Evolutionary conservation across 2,329 filamentous ascomycete genomes (phyloP).

Genomic region (Phymatotrichopsis omnivora): DNA sequence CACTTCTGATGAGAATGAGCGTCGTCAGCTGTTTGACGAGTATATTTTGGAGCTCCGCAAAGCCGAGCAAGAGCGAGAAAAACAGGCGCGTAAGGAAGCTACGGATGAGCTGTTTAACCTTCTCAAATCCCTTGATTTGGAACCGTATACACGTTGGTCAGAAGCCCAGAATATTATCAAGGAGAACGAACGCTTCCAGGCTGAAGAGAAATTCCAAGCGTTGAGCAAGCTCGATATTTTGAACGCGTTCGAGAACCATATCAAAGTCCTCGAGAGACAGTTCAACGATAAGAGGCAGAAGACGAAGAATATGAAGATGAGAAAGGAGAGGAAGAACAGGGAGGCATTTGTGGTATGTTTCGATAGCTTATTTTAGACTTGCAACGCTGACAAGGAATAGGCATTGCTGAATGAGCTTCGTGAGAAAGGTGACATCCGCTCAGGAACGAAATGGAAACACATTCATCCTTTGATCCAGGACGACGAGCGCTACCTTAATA

Average conservation of each 20-base stretch:
- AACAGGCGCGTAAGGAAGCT: constrained; percentile 61
- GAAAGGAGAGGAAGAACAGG: constrained; percentile 75
- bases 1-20: constrained; percentile 76
- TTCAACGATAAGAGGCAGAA: constrained; percentile 88
- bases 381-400: constrained; percentile 8
- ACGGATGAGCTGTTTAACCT: constrained; percentile 74
- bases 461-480: constrained; percentile 63
- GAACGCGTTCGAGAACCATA: constrained; percentile 87
- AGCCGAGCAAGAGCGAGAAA: constrained; percentile 64
- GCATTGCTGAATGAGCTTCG: constrained; percentile 65
- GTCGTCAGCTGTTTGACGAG: constrained; percentile 83
- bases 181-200: constrained; percentile 64
- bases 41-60: constrained; percentile 81
- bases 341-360: constrained; percentile 55
- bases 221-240: constrained; percentile 84
- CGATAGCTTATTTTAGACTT: neutral
- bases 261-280: constrained; percentile 79
- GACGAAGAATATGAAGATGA: constrained; percentile 68
- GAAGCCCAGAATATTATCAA: constrained; percentile 78
- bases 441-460: constrained; percentile 80
- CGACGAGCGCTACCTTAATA: constrained; percentile 71
- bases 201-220: constrained; percentile 73
- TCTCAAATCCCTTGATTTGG: constrained; percentile 68
- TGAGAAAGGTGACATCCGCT: constrained; percentile 69
- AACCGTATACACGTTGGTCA: constrained; percentile 90